Conservation (phyloP, 2,329 filamentous ascomycete genomes). For the Orbilia javanica region DNA sequence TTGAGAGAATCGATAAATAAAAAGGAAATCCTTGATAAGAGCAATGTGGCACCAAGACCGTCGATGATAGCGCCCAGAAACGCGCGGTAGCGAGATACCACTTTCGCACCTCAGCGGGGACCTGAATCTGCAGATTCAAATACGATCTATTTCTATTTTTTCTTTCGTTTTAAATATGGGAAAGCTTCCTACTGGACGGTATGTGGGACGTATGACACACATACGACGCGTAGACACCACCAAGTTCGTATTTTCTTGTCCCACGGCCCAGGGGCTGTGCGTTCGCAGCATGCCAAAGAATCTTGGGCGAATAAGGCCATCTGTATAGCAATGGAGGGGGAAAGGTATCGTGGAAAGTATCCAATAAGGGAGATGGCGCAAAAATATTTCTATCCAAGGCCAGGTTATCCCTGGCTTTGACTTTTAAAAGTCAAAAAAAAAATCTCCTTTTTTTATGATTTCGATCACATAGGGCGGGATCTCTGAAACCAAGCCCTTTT, state of each 20-base stretch:
- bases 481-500: conserved; percentile 16
- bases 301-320: conserved; percentile 14
- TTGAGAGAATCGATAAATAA: conserved; percentile 3
- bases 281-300: conserved; percentile 1
- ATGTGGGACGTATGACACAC: conserved; percentile 23
- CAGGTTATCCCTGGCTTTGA: conserved; percentile 31
- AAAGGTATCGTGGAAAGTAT: not conserved
- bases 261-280: not conserved
- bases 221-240: conserved; percentile 5
- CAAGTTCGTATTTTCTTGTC: conserved; percentile 12
- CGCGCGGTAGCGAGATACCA: conserved; percentile 38
- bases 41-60: not conserved
- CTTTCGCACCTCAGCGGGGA: not conserved
- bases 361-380: conserved; percentile 34
- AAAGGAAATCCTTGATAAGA: not conserved
- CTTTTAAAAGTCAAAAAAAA: conserved; percentile 43
- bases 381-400: conserved; percentile 11
- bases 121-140: conserved; percentile 11
- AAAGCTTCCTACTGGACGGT: conserved; percentile 37
- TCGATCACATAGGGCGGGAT: conserved; percentile 19
- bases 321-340: conserved; percentile 16
- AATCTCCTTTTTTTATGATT: not conserved
- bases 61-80: not conserved
- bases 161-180: conserved; percentile 19
- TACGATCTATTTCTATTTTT: conserved; percentile 27